A percentile compares a stretch with the other conserved stretches of the same genome.
These are phyloP conservation scores for Tieghemiomyces parasiticus DNA, from an alignment of 192 early-diverging fungal genomes.

Conservation along the genomic window DNA sequence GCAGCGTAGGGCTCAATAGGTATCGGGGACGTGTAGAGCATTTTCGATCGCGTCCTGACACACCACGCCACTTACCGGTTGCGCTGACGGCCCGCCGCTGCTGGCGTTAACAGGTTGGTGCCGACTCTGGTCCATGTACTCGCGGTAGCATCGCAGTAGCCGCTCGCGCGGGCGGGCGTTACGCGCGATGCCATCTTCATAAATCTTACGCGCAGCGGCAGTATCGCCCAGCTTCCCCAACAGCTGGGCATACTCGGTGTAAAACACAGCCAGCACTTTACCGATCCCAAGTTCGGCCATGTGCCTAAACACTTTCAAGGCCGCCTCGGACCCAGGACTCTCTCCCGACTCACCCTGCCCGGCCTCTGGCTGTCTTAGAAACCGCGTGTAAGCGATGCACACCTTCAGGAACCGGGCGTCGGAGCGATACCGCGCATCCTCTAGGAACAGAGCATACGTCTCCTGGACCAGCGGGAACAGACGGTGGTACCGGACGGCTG, in stretches of 20 bases:
- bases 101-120: too few species aligned
- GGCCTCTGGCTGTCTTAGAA: too few species aligned
- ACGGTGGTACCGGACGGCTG: neutral
- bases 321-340: neutral
- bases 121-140: too few species aligned
- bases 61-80: too few species aligned
- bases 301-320: conserved; percentile 47
- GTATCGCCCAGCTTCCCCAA: conserved; percentile 33
- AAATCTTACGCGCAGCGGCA: neutral
- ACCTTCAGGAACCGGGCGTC: conserved; percentile 42
- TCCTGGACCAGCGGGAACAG: conserved; percentile 25
- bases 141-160: neutral
- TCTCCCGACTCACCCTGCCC: conserved; percentile 31
- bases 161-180: conserved; percentile 5
- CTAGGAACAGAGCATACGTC: conserved; percentile 29
- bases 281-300: conserved; percentile 60
- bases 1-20: too few species aligned
- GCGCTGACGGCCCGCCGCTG: too few species aligned
- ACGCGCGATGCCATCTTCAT: neutral
- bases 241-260: conserved; percentile 57
- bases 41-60: too few species aligned
- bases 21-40: too few species aligned
- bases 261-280: conserved; percentile 38
- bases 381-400: conserved; percentile 41
- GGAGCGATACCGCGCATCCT: conserved; percentile 36